Evolutionary conservation across 495 filamentous ascomycete genomes (phyloP), one percentile per base, ranked within the genome.

Genomic region (Aspergillus olivimuriae): DNA sequence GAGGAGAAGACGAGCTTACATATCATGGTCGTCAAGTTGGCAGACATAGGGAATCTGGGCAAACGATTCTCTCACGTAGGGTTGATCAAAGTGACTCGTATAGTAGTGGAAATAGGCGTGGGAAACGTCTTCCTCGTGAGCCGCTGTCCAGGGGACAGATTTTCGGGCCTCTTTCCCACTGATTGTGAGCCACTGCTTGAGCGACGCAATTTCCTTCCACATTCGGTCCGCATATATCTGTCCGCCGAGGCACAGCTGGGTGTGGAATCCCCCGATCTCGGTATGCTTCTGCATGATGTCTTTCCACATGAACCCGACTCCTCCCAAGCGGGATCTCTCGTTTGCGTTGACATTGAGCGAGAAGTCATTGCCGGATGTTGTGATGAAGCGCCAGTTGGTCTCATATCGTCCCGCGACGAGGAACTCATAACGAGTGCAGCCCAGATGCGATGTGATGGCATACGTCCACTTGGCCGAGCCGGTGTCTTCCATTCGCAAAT

Each of bases 71-170:
- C 91, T 73, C 55, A 98, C 61, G 64, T 90, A 85, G 8, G 90
- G 87, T 63, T 97, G 94, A 47, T 98, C 92, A 55, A 97, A 97
- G 61, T 95, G 89, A 55, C 85, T 90, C 10, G 90, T 94, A 55
- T 98, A 98, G 61, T 95, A 98, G 60, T 97, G 94, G 66, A 98
- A 98, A 65, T 95, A 98, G 2, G 91, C 91, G 65, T 96, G 87
- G 15, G 82, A 81, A 10, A 95, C 86, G 53, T 97, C 94, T 52
- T 97, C 91, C 55, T 98, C 89, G 55, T 96, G 86, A 36, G 85
- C 80, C 12, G 91, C 85, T 3, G 87, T 95, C 92, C 92, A 98
- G 12, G 78, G 74, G 0, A 88, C 82, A 41, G 82, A 94, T 69
- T 90, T 94, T 26, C 94, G 69, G 47, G 89, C 90, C 44, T 97